phyloP scores from a whole-genome alignment of 2,329 filamentous ascomycete genomes.

The Xylaria sp. region DNA sequence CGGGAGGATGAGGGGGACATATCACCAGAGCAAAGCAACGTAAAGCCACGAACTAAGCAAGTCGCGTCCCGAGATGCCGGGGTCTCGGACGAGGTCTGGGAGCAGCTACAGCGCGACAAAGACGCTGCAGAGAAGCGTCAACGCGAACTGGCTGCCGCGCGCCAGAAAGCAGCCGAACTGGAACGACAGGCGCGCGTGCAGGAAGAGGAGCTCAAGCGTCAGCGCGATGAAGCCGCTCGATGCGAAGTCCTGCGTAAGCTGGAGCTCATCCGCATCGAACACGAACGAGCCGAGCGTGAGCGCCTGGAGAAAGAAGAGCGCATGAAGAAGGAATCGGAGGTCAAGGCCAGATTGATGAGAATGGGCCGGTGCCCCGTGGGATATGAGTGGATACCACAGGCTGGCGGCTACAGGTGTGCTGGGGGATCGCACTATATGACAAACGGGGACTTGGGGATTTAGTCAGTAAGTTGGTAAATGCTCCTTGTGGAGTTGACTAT shows the following conservation, averaged over 20 bases:
- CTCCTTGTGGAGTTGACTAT: background rate
- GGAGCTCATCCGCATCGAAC: conserved; percentile 25
- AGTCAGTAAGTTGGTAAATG: conserved; percentile 1
- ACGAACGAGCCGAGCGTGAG: conserved; percentile 31
- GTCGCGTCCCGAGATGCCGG: conserved; percentile 61
- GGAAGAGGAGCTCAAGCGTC: conserved; percentile 51
- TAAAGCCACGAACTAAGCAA: background rate
- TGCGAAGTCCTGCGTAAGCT: conserved; percentile 36
- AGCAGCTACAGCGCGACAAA: conserved; percentile 65
- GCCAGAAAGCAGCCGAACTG: conserved; percentile 35
- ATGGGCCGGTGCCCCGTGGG: conserved; percentile 68
- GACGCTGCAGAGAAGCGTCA: conserved; percentile 52
- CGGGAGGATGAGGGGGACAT: background rate
- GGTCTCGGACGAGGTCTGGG: conserved; percentile 70
- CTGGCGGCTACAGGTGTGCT: conserved; percentile 38
- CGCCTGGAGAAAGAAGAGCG: conserved; percentile 51
- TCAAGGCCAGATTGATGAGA: conserved; percentile 59
- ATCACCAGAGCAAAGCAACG: background rate
- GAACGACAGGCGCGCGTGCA: conserved; percentile 30
- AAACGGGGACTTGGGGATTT: conserved; percentile 22
- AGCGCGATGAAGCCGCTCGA: conserved; percentile 50
- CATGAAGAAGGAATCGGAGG: conserved; percentile 52
- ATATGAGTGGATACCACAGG: conserved; percentile 50
- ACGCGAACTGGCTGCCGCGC: conserved; percentile 49
- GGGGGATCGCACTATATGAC: conserved; percentile 41